Base-by-base conservation (phyloP, 805 yeast genomes). In the Teunomyces gatunensis region DNA sequence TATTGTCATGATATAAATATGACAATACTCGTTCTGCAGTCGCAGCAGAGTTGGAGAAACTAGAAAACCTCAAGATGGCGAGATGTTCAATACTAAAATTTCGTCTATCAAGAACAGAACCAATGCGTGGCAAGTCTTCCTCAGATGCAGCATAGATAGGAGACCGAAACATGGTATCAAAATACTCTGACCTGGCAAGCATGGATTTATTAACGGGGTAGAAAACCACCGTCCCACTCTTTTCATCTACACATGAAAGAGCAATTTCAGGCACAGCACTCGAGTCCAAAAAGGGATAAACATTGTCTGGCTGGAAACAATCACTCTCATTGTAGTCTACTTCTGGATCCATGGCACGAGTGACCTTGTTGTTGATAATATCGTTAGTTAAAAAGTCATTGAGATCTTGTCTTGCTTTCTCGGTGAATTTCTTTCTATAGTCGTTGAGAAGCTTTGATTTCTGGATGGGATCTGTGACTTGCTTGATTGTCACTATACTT, bases 201-300 rank as follows among this genome's bases (percentile, higher is more conserved):
- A 87, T 75, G 0, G 87, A 74, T 36, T 83, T 70, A 61, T 87
- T 87, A 4, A 75, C 81, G 0, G 92, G 91, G 56, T 80, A 86
- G 48, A 71, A 73, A 0, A 61, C 56, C 42, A 59, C 53, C 1
- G 65, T 46, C 10, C 60, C 71, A 4, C 58, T 34, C 5, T 55
- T 60, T 0, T 53, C 45, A 20, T 68, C 68, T 4, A 63, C 57
- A 7, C 73, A 71, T 1, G 72, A 55, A 0, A 83, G 42, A 1
- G 80, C 67, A 0, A 78, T 56, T 62, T 84, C 89, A 0, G 87
- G 80, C 6, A 35, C 55, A 21, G 60, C 47, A 1, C 62, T 54
- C 7, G 56, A 47, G 4, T 51, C 43, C 52, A 67, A 48, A 10
- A 73, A 48, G 6, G 27, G 6, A 25, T 53, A 40, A 5, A 44